Evolutionary conservation across 2,329 filamentous ascomycete species (phyloP), one percentile per base, ranked within the genome.

Genomic region (Stachybotrys elegans): DNA sequence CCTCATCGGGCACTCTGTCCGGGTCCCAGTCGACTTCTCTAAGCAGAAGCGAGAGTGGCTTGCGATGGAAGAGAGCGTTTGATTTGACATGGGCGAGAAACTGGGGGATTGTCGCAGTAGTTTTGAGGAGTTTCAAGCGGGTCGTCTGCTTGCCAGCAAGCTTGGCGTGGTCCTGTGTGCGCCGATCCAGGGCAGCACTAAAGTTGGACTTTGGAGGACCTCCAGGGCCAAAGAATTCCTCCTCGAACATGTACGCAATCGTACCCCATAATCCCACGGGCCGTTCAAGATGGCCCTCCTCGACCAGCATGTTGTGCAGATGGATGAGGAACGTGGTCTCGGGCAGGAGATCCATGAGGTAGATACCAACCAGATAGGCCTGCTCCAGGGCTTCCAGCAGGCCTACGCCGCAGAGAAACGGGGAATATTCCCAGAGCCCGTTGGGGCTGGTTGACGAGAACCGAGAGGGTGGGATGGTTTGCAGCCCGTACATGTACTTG

Each of bases 391-490:
- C 67, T 48, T 76, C 71, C 39, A 61, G 54, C 6, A 76, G 57
- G 0, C 70, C 69, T 11, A 63, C 62, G 14, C 70, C 73, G 29
- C 71, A 75, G 3, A 75, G 59, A 29, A 67, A 75, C 0, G 72
- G 73, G 4, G 69, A 76, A 43, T 70, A 72, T 16, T 70, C 65
- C 64, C 67, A 75, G 1, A 76, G 56, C 0, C 70, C 71, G 39
- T 75, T 73, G 1, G 61, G 6, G 46, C 69, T 62, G 2, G 59
- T 60, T 13, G 56, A 52, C 1, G 63, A 54, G 48, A 76, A 75
- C 0, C 66, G 65, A 3, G 71, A 73, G 3, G 61, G 61, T 0
- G 66, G 61, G 23, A 71, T 66, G 0, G 41, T 55, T 5, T 25
- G 38, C 6, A 48, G 22, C 0, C 41, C 43, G 4, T 32, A 22